Conservation (phyloP, 2,329 filamentous ascomycete species). For the Aspergillus uvarum region DNA sequence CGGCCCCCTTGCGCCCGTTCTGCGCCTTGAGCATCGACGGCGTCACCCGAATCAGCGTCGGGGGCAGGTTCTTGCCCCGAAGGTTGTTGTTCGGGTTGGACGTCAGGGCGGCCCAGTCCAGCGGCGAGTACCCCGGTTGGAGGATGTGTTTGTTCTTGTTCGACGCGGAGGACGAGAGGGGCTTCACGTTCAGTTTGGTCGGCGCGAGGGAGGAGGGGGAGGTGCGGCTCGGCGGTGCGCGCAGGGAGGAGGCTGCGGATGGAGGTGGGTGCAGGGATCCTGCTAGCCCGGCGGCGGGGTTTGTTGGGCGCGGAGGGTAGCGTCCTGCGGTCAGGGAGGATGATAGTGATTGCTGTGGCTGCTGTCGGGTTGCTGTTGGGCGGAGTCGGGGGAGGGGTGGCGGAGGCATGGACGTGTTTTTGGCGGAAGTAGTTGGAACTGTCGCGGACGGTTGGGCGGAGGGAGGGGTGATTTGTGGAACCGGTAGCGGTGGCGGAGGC, state of each 20-base stretch:
- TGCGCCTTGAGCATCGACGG: constrained; percentile 74
- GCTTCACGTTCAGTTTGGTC: constrained; percentile 41
- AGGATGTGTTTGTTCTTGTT: constrained; percentile 51
- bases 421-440: not conserved
- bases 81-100: constrained; percentile 63
- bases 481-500: constrained; percentile 13
- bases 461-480: not conserved
- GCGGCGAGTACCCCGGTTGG: constrained; percentile 85
- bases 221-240: constrained; percentile 41
- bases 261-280: constrained; percentile 43
- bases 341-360: constrained; percentile 19
- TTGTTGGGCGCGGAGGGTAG: constrained; percentile 33
- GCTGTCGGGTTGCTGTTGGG: constrained; percentile 22
- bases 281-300: constrained; percentile 9
- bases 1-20: constrained; percentile 78
- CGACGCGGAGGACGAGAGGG: constrained; percentile 44
- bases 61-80: constrained; percentile 55
- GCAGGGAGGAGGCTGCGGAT: constrained; percentile 46
- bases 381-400: constrained; percentile 33
- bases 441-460: not conserved
- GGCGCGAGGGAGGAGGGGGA: constrained; percentile 46
- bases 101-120: constrained; percentile 89
- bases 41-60: constrained; percentile 69
- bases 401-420: constrained; percentile 34
- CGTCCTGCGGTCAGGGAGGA: constrained; percentile 14